These are phyloP conservation scores for Pouteria glomerata DNA, from an alignment of 148 eudicot species.

Conservation along the genomic window DNA sequence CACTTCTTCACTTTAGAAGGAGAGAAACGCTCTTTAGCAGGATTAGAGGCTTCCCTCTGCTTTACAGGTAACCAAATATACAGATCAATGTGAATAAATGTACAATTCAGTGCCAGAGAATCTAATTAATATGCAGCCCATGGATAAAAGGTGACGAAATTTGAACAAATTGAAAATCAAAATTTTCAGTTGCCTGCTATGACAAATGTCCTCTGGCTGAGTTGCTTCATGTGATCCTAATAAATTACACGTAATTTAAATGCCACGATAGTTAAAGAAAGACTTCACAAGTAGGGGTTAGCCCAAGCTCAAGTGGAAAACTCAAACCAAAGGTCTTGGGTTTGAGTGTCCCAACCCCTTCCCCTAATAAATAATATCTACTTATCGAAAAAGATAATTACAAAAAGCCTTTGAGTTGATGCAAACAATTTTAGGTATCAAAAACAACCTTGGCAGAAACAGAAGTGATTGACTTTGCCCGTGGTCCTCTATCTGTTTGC, in stretches of 20 bases:
- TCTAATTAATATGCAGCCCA: background rate
- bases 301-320: too few species aligned
- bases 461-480: slow-evolving; percentile 24
- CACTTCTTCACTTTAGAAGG: slow-evolving; percentile 70
- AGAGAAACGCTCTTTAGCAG: slow-evolving; percentile 37
- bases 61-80: background rate
- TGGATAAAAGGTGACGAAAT: background rate
- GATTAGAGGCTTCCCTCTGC: slow-evolving; percentile 27
- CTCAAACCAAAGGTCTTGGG: too few species aligned
- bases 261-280: too few species aligned
- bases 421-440: background rate
- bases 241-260: background rate
- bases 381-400: background rate
- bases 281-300: too few species aligned
- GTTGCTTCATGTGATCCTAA: background rate
- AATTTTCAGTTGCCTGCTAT: background rate
- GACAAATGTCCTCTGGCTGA: background rate
- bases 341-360: too few species aligned
- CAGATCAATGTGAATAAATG: background rate
- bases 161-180: background rate
- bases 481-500: slow-evolving; percentile 31
- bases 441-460: slow-evolving; percentile 44
- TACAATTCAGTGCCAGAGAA: background rate
- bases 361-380: too few species aligned
- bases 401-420: background rate